Evolutionary conservation across 768 basidiomycete genomes (phyloP), one percentile per base, ranked within the genome.

Genomic region (Megacollybia marginata): DNA sequence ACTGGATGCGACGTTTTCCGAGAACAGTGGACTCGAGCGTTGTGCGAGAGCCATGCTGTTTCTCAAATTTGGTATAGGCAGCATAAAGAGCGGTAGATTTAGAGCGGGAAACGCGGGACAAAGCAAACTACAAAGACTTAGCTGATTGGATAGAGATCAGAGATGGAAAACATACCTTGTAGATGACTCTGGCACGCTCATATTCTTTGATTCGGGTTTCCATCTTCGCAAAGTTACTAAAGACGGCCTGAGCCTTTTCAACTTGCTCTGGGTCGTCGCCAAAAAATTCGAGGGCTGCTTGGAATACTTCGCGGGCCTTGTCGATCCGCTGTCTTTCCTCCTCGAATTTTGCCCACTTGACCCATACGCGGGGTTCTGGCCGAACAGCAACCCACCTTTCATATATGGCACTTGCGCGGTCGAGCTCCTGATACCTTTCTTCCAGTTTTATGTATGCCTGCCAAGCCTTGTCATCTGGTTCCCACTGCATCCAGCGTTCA

Each of bases 401-500:
- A 62, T 95, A 96, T 33, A 98, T 86, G 18, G 84, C 73, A 51
- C 92, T 95, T 2, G 93, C 95, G 9, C 96, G 77, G 58, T 97
- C 96, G 18, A 82, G 69, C 66, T 99, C 96, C 50, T 83, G 74
- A 63, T 98, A 99, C 47, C 96, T 79, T 61, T 87, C 83, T 70
- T 99, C 96, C 64, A 98, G 75, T 71, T 99, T 98, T 76, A 98
- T 90, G 68, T 95, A 98, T n/a, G 92, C 92, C 62, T 93, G 90
- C 95, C 95, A 99, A 3, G 95, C 93, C 72, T 97, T 97, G 79
- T 98, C 96, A 59, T 98, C 94, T 1, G 96, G 96, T 63, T 98
- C 96, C 96, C 96, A 98, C 56, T 91, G 81, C 92, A 98, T 95
- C 96, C 96, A 99, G 43, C 96, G 80, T 66, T 99, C 96, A 54